Evolutionary conservation across 139 green algal genomes (phyloP), one percentile per base, ranked within the genome.

Genomic region (Diplosphaera chodatii): DNA sequence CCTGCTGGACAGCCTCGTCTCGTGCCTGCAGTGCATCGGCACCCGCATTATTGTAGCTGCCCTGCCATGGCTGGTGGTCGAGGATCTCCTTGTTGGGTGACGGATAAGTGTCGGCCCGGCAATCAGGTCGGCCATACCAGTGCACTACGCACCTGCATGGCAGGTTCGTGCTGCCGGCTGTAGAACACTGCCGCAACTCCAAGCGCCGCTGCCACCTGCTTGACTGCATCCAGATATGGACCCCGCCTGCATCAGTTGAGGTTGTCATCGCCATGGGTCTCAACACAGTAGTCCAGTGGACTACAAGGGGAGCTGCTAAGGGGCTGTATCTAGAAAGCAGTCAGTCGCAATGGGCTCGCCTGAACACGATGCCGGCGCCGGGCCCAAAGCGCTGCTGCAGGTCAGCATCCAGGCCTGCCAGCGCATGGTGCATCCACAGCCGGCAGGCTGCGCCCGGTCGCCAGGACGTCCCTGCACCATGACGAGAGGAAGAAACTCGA

Each of bases 111-210:
- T n/a, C n/a, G n/a, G n/a, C n/a, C n/a, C n/a, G n/a, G n/a, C n/a
- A n/a, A n/a, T n/a, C n/a, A n/a, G n/a, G n/a, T n/a, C n/a, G n/a
- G n/a, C n/a, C n/a, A n/a, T n/a, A n/a, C n/a, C n/a, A n/a, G n/a
- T n/a, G n/a, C n/a, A 10, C 6, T 48, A 48, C 10, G 37, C 16
- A 59, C 48, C 48, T 59, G 3, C 48, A 77, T 77, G 0, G 74
- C 63, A 1, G 85, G 82, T 72, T 90, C 85, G 40, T 87, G 84
- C 20, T 80, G 79, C 3, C 78, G 65, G 80, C 78, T 85, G 69
- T 40, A 83, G 31, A 82, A 82, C 18, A 89, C 66, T 5, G 70
- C 62, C 0, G 40, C 56, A 2, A 77, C 79, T 10, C 67, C 75
- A 3, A 80, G 48, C 40, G 72, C 73, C 21, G 37, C 40, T 29